Base-by-base conservation (phyloP, 2,329 filamentous ascomycete genomes). In the Ophiostoma populinum region DNA sequence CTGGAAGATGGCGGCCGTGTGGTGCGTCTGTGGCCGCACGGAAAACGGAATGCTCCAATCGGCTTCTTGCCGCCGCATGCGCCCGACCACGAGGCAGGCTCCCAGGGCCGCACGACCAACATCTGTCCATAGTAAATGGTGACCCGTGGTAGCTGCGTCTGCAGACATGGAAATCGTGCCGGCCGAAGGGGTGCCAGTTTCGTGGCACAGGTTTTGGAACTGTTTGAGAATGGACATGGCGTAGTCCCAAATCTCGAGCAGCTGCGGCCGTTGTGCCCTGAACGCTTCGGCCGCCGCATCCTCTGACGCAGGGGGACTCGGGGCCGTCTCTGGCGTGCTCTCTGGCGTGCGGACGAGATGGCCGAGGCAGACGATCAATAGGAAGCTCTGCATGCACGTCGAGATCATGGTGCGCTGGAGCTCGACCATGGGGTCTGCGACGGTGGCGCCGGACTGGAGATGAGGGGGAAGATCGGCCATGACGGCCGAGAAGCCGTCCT, bases 191-290 rank as follows among this genome's bases (percentile, higher is more conserved):
- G n/a, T n/a, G n/a, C n/a, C n/a, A n/a, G 21, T 21, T 13, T 12
- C 25, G 20, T 34, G 33, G 2, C 33, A 29, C 1, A 35, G 20
- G 9, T 17, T 28, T 16, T 19, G 31, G 7, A 39, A 36, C 16
- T 34, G 22, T 24, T 11, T 31, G 9, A 41, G 31, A 6, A 41
- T 26, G 3, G 37, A 39, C 2, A 27, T 31, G 3, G 37, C n/a
- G 21, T 30, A 25, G 24, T 40, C 37, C 40, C 40, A 42, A 3
- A 40, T 35, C 20, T 42, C 37, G 2, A 39, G 19, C 4, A 39
- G 28, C 10, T 33, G 34, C 6, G 28, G 32, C 4, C 34, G 40
- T 16, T 34, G 36, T 35, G 22, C 12, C 2, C 26, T n/a, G 8
- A 31, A 25, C 2, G 27, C 26, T 5, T 22, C 36, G 5, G 27